phyloP scores from a whole-genome alignment of 345 rosid genomes.

The Eutrema yunnanense region DNA sequence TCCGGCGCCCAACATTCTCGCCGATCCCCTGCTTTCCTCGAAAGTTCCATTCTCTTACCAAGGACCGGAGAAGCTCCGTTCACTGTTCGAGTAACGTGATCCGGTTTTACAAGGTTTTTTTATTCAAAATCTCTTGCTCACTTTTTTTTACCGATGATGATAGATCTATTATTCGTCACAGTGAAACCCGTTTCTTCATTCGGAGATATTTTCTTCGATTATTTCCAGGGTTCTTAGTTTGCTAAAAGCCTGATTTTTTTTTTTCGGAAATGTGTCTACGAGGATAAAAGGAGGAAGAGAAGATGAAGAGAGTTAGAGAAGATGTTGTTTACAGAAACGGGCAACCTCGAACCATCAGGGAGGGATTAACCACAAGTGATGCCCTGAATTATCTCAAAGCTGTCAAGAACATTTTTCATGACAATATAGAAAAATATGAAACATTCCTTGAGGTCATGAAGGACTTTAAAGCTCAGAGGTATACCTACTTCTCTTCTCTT shows the following conservation, averaged over 20 bases:
- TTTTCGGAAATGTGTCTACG: background rate
- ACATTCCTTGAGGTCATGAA: conserved; percentile 88
- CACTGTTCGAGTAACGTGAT: conserved; percentile 14
- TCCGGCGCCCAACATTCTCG: background rate
- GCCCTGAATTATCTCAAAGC: conserved; percentile 86
- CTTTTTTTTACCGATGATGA: background rate
- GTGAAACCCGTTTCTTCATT: background rate
- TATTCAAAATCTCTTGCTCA: conserved; percentile 21
- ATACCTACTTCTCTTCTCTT: background rate
- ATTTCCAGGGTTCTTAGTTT: conserved; percentile 36
- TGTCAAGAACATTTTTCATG: conserved; percentile 73
- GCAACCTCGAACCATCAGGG: conserved; percentile 44
- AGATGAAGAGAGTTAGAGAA: conserved; percentile 84
- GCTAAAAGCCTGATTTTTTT: conserved; percentile 27
- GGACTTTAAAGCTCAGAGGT: conserved; percentile 95
- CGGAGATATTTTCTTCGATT: conserved; percentile 11
- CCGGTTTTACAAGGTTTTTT: background rate
- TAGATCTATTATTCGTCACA: background rate
- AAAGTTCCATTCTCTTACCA: background rate
- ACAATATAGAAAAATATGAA: conserved; percentile 72
- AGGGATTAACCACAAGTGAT: conserved; percentile 70
- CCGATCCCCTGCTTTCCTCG: background rate
- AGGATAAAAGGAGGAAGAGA: background rate
- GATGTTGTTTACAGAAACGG: conserved; percentile 60
- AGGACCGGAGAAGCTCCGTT: background rate